Evolutionary conservation across 345 rosid species (phyloP).

Genomic region (Eucalyptus regnans): DNA sequence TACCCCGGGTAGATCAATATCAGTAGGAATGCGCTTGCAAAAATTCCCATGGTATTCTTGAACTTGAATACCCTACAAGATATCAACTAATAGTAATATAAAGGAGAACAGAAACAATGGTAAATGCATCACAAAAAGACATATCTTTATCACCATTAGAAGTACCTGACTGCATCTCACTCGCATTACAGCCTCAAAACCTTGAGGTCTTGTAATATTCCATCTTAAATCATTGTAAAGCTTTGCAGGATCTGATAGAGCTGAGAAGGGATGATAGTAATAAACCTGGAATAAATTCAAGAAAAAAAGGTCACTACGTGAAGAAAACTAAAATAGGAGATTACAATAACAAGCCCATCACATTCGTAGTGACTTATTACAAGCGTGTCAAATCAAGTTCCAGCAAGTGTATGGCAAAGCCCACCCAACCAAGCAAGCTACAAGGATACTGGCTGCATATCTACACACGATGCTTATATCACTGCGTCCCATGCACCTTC

Average conservation of each 20-base stretch:
- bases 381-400: not conserved
- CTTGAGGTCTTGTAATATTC: constrained; percentile 97
- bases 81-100: not conserved
- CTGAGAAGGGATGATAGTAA: constrained; percentile 87
- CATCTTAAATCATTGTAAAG: constrained; percentile 96
- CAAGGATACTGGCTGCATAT: not conserved
- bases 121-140: not conserved
- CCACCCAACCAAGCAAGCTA: not conserved
- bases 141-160: not conserved
- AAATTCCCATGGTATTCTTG: constrained; percentile 91
- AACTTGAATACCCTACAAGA: constrained; percentile 87
- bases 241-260: constrained; percentile 84
- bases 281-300: constrained; percentile 52
- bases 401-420: not conserved
- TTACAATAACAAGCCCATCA: not conserved
- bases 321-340: not conserved
- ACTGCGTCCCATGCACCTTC: not conserved
- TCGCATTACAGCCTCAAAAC: constrained; percentile 98
- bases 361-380: not conserved
- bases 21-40: constrained; percentile 95
- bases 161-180: constrained; percentile 92
- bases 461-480: not conserved
- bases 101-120: not conserved
- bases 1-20: constrained; percentile 91
- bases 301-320: not conserved